Base-by-base conservation (phyloP, 2,329 filamentous ascomycete species). In the Trichoderma semiorbis region DNA sequence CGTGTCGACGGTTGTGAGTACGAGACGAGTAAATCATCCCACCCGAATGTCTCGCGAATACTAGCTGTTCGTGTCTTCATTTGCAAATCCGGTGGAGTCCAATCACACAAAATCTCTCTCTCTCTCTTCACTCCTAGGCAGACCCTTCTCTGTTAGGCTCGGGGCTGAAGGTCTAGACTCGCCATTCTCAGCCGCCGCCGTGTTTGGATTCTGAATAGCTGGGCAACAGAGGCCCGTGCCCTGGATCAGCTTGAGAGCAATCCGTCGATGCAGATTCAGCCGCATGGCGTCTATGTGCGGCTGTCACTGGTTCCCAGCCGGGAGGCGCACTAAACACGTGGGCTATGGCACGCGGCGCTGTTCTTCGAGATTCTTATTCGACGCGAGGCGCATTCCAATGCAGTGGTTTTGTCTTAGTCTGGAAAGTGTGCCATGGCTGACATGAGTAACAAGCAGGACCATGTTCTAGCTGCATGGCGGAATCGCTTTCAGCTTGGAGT, bases 81-180 rank as follows among this genome's bases (percentile, higher is more conserved):
- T 58, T n/a, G 32, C 32, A 14, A 16, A 21, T 34, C 32, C n/a
- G 24, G 64, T 67, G 50, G 64, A 67, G 32, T 24, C 62, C 21
- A 36, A 34, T 21, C 50, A 30, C 63, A 26, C 47, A 53, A 55
- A 36, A 39, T 43, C 36, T 53, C 53, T 28, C 5, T 43, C 36
- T 43, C 39, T 43, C 7, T 43, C 39, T 43, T 43, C 39, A n/a
- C 39, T 18, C 39, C 39, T n/a, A 43, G 39, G 39, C 39, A 43
- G 39, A 28, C 57, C n/a, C 12, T 61, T 50, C 30, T 18, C 34
- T 24, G 36, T 32, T 69, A 62, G 67, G 26, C 39, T 61, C 55
- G 67, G 53, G 39, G 67, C 67, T 69, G 67, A 69, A 69, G 36
- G 67, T 28, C 67, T 62, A 69, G 67, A 62, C 67, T 62, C 39